Base-by-base conservation (phyloP, 2,329 filamentous ascomycete genomes). In the Trichoderma koningiopsis region DNA sequence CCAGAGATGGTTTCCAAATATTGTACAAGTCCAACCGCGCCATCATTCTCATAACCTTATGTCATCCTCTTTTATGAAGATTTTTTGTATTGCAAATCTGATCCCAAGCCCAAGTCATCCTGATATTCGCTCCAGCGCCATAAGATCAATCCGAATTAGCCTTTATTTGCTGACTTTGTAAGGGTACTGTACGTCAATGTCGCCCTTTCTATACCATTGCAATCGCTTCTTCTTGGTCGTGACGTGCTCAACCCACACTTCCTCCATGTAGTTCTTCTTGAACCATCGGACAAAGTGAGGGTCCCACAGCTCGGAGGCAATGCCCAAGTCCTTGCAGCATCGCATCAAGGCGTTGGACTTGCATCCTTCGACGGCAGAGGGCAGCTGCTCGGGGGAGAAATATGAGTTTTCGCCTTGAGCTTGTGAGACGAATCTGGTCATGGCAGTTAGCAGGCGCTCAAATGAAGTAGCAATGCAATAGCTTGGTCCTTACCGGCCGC, bases 311-410 rank as follows among this genome's bases (percentile, higher is more conserved):
- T 99, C 96, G 72, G 91, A 94, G 1, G 93, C 96, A 73, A 99
- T 92, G 43, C 96, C 96, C 37, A 99, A 83, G 80, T 99, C 96
- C 83, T 99, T 99, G 85, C 96, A 98, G 86, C 95, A 98, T 70
- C 96, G 92, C 90, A 98, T 96, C 73, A 99, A 86, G 14, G 96
- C 96, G 78, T 99, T 99, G 72, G 94, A 97, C 82, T 97, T 97
- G 86, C 94, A 97, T 65, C 96, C 96, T 82, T 99, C 96, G 70
- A 94, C 94, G 10, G 96, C 94, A 1, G 94, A 97, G 31, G 96
- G 94, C 72, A 99, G 94, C 68, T 92, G 91, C 74, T 97, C 94
- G 40, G 93, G 87, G 74, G 88, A 89, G 82, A 98, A 99, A 82
- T 96, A 99, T 73, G 92, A 89, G 83, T 97, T 95, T 81, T 98